Evolutionary conservation across 192 early-diverging fungal species (phyloP).

Genomic region (Backusella circina): DNA sequence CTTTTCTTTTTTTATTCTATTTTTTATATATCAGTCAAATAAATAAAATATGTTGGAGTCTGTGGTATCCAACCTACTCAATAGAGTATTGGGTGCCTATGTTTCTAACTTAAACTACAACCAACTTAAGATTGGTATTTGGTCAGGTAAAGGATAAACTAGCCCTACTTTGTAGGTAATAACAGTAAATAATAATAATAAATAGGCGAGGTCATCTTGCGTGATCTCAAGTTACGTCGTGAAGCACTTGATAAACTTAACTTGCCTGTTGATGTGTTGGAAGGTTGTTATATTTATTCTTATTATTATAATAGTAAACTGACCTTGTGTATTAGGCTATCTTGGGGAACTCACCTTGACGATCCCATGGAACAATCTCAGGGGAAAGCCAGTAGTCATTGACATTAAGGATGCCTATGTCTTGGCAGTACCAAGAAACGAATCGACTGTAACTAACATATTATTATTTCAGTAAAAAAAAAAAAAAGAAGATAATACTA

Average conservation of each 20-base stretch:
- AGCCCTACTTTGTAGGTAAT: not conserved
- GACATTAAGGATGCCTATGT: slow-evolving; percentile 87
- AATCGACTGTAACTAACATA: slow-evolving; percentile 48
- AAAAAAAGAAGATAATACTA: not conserved
- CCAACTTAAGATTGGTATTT: slow-evolving; percentile 94
- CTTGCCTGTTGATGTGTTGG: slow-evolving; percentile 89
- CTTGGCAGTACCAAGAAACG: slow-evolving; percentile 77
- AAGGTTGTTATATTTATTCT: slow-evolving; percentile 41
- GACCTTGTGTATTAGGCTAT: slow-evolving; percentile 58
- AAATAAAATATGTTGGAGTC: slow-evolving; percentile 65
- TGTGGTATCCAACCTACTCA: slow-evolving; percentile 72
- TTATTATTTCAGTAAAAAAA: not conserved
- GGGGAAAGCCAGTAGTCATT: slow-evolving; percentile 88
- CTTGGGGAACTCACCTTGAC: slow-evolving; percentile 87
- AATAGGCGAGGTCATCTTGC: slow-evolving; percentile 91
- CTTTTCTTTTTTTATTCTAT: not conserved
- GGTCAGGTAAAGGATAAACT: slow-evolving; percentile 69
- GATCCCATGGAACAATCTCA: slow-evolving; percentile 98
- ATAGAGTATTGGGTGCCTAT: slow-evolving; percentile 91
- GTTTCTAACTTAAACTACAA: slow-evolving; percentile 91
- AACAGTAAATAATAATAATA: not conserved
- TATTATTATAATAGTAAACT: slow-evolving; percentile 1
- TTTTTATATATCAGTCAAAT: not conserved
- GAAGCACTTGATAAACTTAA: slow-evolving; percentile 94
- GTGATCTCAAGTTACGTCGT: slow-evolving; percentile 82